Conservation (phyloP, 2,329 filamentous ascomycete species). For the Karstenula rhodostoma region DNA sequence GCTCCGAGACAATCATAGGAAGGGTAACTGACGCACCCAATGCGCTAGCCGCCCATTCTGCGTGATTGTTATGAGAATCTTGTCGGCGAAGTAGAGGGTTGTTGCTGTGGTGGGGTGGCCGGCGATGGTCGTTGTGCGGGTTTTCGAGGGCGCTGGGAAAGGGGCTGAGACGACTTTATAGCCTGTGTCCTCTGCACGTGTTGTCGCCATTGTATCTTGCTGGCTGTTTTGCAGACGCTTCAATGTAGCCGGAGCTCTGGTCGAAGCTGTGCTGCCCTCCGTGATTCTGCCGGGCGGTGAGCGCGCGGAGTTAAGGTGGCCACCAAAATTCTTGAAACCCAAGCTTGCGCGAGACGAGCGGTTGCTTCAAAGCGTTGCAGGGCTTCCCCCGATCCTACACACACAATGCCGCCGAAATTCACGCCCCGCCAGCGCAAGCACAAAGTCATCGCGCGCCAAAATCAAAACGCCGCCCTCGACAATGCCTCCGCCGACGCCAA, state of each 20-base stretch:
- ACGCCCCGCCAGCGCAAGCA: constrained; percentile 67
- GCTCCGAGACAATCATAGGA: too few relatives aligned
- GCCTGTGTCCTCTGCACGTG: background rate
- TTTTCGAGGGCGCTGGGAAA: constrained; percentile 73
- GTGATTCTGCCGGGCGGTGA: constrained; percentile 11
- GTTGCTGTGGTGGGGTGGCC: constrained; percentile 76
- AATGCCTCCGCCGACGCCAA: constrained; percentile 62
- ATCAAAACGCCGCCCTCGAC: constrained; percentile 21
- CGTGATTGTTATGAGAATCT: constrained; percentile 86
- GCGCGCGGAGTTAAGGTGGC: background rate
- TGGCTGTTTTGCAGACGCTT: background rate
- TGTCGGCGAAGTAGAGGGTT: constrained; percentile 81
- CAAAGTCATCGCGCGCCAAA: constrained; percentile 67
- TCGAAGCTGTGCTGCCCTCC: constrained; percentile 9
- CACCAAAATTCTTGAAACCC: constrained; percentile 7
- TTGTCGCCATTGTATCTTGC: constrained; percentile 11
- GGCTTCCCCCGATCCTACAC: constrained; percentile 17
- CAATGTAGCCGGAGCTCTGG: background rate
- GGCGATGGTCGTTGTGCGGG: constrained; percentile 66
- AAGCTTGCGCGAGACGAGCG: background rate
- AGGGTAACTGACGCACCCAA: constrained; percentile 78
- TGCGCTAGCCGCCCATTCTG: constrained; percentile 87
- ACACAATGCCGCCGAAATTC: constrained; percentile 51
- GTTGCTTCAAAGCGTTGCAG: constrained; percentile 1
- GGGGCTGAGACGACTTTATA: constrained; percentile 51